These are phyloP conservation scores for Mycena sanguinolenta DNA, from an alignment of 768 basidiomycete genomes.

Conservation along the genomic window DNA sequence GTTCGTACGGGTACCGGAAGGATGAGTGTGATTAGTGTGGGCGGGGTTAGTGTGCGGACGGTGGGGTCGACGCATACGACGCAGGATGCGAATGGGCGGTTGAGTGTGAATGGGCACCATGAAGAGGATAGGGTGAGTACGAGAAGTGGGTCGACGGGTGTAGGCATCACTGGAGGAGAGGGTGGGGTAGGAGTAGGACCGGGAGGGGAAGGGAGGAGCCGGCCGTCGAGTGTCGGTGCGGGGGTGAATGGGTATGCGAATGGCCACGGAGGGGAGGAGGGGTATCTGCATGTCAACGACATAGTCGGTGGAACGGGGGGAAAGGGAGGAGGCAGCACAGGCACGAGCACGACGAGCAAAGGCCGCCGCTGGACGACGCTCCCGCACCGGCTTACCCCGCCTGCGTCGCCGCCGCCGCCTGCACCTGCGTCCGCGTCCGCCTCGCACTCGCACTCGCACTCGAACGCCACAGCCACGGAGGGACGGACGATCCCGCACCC, in stretches of 20 bases:
- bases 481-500: slow-evolving; percentile 32
- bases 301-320: too few relatives aligned
- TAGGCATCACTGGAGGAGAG: too few relatives aligned
- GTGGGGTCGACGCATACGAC: not conserved
- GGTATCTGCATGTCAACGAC: not conserved
- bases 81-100: too few relatives aligned
- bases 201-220: slow-evolving; percentile 18
- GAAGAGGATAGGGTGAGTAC: not conserved
- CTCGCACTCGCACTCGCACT: too few relatives aligned
- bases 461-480: slow-evolving; percentile 11
- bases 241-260: not conserved
- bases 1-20: not conserved
- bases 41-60: not conserved
- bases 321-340: not conserved
- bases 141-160: slow-evolving; percentile 22
- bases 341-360: not conserved
- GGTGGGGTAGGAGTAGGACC: too few relatives aligned
- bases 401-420: slow-evolving; percentile 26
- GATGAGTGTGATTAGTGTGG: not conserved
- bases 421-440: too few relatives aligned
- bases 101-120: slow-evolving; percentile 4
- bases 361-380: slow-evolving; percentile 34
- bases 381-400: slow-evolving; percentile 31
- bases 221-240: slow-evolving; percentile 26
- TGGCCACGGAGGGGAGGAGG: not conserved